These are phyloP conservation scores for Mortierella sp. DNA, from an alignment of 371 early-diverging fungal genomes.

Conservation along the genomic window DNA sequence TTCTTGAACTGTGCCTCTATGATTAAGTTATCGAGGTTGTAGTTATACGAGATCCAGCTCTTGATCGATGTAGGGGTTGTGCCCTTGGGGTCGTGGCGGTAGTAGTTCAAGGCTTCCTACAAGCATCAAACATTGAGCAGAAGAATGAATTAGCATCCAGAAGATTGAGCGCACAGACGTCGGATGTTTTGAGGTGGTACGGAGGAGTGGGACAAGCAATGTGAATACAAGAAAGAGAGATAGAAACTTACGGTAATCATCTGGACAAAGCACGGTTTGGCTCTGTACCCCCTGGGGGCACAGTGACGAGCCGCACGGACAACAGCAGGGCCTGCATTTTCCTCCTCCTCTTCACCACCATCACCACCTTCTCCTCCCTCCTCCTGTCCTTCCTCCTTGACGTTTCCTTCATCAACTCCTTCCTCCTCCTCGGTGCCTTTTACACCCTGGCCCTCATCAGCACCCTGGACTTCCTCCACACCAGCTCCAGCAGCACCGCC, in stretches of 20 bases:
- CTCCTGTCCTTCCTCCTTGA: background rate
- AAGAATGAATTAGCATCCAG: too few species aligned
- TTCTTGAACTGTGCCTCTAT: background rate
- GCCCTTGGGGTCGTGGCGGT: background rate
- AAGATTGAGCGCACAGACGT: background rate
- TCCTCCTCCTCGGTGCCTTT: background rate
- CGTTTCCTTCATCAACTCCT: background rate
- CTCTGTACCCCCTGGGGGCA: background rate
- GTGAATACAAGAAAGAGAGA: background rate
- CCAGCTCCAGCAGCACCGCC: too few species aligned
- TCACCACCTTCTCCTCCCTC: background rate
- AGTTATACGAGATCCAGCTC: background rate
- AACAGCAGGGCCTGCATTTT: background rate
- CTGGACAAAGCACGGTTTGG: constrained; percentile 11
- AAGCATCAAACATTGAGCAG: background rate
- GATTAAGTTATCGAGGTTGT: background rate
- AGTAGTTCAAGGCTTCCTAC: background rate
- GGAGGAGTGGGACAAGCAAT: background rate
- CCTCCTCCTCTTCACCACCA: background rate
- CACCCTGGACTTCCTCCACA: too few species aligned
- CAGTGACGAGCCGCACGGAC: background rate
- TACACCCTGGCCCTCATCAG: too few species aligned
- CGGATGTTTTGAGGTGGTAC: background rate
- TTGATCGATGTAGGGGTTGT: background rate
- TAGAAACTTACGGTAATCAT: background rate